A percentile compares a stretch with the other conserved stretches of the same genome.
These are phyloP conservation scores for Panicum virgatum DNA, from an alignment of 202 grass and related monocot species.

Conservation along the genomic window DNA sequence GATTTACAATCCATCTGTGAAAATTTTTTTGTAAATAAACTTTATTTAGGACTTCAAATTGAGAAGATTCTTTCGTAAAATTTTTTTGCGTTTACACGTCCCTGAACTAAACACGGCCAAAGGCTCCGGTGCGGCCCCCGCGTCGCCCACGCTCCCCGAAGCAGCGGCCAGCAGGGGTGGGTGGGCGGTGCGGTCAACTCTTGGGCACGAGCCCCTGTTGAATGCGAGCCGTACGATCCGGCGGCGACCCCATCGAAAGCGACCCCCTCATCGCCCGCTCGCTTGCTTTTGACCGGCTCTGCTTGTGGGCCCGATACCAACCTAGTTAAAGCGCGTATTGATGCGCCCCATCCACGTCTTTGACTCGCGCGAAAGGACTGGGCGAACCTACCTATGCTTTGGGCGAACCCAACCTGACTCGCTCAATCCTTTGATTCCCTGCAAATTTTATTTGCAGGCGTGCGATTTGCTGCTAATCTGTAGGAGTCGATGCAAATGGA, in stretches of 20 bases:
- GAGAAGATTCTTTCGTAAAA: too few relatives aligned
- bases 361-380: neutral
- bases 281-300: slow-evolving; percentile 27
- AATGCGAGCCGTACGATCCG: neutral
- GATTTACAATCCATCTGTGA: too few relatives aligned
- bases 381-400: neutral
- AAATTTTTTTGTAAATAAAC: too few relatives aligned
- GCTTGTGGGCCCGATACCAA: slow-evolving; percentile 3
- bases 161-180: too few relatives aligned
- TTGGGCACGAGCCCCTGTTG: neutral
- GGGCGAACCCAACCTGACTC: too few relatives aligned
- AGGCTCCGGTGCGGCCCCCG: too few relatives aligned
- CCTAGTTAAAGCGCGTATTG: neutral
- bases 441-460: neutral
- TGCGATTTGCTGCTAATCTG: too few relatives aligned
- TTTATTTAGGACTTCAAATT: too few relatives aligned
- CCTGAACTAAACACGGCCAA: too few relatives aligned
- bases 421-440: neutral
- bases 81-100: too few relatives aligned
- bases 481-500: too few relatives aligned
- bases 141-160: too few relatives aligned
- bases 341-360: neutral
- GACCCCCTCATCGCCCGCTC: slow-evolving; percentile 17
- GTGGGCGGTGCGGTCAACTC: slow-evolving; percentile 17
- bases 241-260: neutral